Conservation (phyloP, 2,329 filamentous ascomycete genomes). For the Cladosporium oxysporum region DNA sequence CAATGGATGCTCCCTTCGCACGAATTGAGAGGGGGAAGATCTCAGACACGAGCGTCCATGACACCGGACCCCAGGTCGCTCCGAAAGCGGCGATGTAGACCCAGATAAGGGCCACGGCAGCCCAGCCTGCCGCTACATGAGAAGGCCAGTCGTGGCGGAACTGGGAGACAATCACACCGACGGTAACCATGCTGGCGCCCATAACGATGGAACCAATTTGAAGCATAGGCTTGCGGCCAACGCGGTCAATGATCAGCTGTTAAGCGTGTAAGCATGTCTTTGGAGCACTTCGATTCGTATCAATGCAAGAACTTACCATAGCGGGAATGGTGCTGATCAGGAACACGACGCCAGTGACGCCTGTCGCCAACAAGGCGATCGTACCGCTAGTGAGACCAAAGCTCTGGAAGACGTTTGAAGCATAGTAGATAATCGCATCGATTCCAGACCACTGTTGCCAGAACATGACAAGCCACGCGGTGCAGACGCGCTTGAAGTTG, state of each 20-base stretch:
- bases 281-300: background rate
- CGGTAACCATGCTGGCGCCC: constrained; percentile 24
- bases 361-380: constrained; percentile 12
- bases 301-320: background rate
- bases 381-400: constrained; percentile 11
- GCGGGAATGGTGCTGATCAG: constrained; percentile 10
- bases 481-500: constrained; percentile 29
- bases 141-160: constrained; percentile 15
- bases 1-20: constrained; percentile 63
- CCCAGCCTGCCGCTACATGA: constrained; percentile 43
- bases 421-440: constrained; percentile 47
- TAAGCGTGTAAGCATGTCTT: background rate
- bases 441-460: constrained; percentile 45
- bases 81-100: constrained; percentile 51
- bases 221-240: constrained; percentile 45
- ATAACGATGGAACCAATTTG: constrained; percentile 33
- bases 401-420: constrained; percentile 38
- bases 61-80: constrained; percentile 49
- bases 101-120: constrained; percentile 29
- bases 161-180: constrained; percentile 26
- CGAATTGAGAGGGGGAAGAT: constrained; percentile 64
- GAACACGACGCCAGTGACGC: constrained; percentile 16
- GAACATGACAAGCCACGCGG: constrained; percentile 28
- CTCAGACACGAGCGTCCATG: constrained; percentile 49
- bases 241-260: constrained; percentile 12